phyloP scores from a whole-genome alignment of 2,329 filamentous ascomycete species.

The Penicillium sp. region DNA sequence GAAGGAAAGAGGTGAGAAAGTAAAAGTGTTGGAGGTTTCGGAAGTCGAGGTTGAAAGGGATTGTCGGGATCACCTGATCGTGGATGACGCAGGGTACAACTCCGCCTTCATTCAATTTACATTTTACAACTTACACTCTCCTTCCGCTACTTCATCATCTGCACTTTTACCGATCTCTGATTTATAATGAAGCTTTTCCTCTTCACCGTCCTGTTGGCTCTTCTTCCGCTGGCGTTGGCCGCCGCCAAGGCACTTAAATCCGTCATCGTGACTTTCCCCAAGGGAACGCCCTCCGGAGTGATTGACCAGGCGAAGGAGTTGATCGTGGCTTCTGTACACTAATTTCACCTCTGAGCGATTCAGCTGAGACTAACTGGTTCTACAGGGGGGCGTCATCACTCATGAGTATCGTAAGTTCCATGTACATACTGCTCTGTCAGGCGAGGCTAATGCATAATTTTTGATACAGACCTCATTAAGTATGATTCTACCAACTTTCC shows the following conservation, averaged over 20 bases:
- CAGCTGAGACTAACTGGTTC: conserved; percentile 12
- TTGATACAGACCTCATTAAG: conserved; percentile 39
- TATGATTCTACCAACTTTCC: conserved; percentile 24
- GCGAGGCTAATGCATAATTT: conserved; percentile 9
- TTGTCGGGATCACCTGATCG: conserved; percentile 12
- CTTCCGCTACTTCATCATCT: not conserved
- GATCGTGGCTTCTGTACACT: conserved; percentile 58
- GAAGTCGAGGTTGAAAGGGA: conserved; percentile 11
- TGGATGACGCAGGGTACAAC: conserved; percentile 8
- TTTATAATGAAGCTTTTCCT: conserved; percentile 57
- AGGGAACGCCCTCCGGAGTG: conserved; percentile 62
- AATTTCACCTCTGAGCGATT: not conserved
- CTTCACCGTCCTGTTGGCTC: conserved; percentile 52
- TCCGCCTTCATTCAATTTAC: not conserved
- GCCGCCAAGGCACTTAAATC: conserved; percentile 55
- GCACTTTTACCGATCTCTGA: not conserved
- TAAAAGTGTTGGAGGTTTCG: conserved; percentile 10
- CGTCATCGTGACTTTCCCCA: conserved; percentile 72
- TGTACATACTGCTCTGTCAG: conserved; percentile 6
- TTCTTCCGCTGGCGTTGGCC: conserved; percentile 59
- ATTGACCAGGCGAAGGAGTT: conserved; percentile 66
- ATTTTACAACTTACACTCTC: not conserved
- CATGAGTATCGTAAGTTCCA: conserved; percentile 67
- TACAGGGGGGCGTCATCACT: conserved; percentile 65
- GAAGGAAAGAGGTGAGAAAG: not conserved